Evolutionary conservation across 345 rosid species (phyloP), one percentile per base, ranked within the genome.

Genomic region (Mercurialis annua): DNA sequence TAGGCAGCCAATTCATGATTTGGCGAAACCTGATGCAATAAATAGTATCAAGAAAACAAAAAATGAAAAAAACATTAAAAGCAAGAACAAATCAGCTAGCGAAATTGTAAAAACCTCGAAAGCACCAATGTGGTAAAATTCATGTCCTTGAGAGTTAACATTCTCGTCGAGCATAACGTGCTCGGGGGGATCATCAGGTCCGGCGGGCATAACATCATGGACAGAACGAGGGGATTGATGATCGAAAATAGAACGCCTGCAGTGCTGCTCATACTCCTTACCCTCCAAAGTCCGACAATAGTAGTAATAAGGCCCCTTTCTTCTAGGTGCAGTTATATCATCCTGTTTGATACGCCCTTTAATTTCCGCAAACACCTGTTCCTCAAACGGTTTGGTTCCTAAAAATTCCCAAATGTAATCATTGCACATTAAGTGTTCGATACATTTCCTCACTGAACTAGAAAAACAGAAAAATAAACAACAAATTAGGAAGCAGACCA

Each of bases 121-220:
- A 78, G 82, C 79, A 70, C 73, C 82, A 66, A 90, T 77, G 34
- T 71, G 67, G 77, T 93, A 90, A 83, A 76, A 93, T 23, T 71
- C 76, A 54, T 78, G 74, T 21, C 59, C 84, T 62, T 69, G 81
- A 44, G 96, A 94, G 72, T 87, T 87, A 53, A 81, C 62, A 81
- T 90, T 93, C 83, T 90, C 97, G 73, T 93, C 98, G 77, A 93
- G 81, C 48, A 93, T 69, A 51, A 90, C 80, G 69, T 89, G 92
- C 83, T 90, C 98, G 0, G 84, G 81, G 69, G 90, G 90, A 79
- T 87, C 88, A 77, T 86, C 84, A 17, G 86, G 85, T 66, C 89
- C 96, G 44, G 75, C 86, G 0, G 70, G 83, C 94, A 90, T 93
- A 6, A 77, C 71, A 65, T 93, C 97, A 66, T 87, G 48, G 17